Percentiles rank a stretch among this genome's conserved stretches.
Evolutionary conservation across 139 green algal genomes (phyloP).

Genomic region (Gonium pectorale): DNA sequence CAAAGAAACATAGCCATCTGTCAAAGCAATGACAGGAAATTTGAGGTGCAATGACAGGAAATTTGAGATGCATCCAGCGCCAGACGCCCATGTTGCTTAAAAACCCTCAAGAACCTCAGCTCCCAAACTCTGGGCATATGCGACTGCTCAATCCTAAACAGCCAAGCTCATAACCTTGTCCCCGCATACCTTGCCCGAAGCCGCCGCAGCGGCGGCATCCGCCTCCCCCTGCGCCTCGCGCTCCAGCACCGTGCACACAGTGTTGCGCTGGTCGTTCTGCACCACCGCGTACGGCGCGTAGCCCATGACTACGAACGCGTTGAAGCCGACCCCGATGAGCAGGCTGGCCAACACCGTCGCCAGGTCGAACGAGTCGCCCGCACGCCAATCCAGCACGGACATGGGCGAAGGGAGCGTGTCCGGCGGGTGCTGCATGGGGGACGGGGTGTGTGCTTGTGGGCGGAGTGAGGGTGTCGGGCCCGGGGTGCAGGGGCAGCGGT

Average conservation of each 20-base stretch:
- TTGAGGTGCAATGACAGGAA: too few relatives aligned
- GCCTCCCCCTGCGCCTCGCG: conserved; percentile 13
- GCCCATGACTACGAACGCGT: conserved; percentile 85
- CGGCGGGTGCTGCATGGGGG: conserved; percentile 62
- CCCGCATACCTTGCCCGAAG: conserved; percentile 1
- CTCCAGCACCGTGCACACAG: conserved; percentile 63
- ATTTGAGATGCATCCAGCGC: too few relatives aligned
- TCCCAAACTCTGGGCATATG: too few relatives aligned
- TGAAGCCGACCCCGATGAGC: conserved; percentile 82
- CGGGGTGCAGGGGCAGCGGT: too few relatives aligned
- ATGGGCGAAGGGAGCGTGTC: conserved; percentile 77
- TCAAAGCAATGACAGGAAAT: too few relatives aligned
- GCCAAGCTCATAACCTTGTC: too few relatives aligned
- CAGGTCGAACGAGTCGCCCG: conserved; percentile 89
- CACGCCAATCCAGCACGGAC: conserved; percentile 77
- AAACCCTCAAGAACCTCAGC: too few relatives aligned
- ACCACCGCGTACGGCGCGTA: conserved; percentile 64
- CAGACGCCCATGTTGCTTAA: too few relatives aligned
- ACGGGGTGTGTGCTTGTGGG: too few relatives aligned
- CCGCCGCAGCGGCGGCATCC: conserved; percentile 2
- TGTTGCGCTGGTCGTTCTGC: conserved; percentile 71
- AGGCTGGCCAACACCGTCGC: conserved; percentile 76
- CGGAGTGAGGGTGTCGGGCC: background rate
- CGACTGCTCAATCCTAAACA: too few relatives aligned
- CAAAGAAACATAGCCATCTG: too few relatives aligned